Percentiles rank a stretch among this genome's conserved stretches.
Conservation (phyloP, 768 basidiomycete species). For the Serpula lacrymans region DNA sequence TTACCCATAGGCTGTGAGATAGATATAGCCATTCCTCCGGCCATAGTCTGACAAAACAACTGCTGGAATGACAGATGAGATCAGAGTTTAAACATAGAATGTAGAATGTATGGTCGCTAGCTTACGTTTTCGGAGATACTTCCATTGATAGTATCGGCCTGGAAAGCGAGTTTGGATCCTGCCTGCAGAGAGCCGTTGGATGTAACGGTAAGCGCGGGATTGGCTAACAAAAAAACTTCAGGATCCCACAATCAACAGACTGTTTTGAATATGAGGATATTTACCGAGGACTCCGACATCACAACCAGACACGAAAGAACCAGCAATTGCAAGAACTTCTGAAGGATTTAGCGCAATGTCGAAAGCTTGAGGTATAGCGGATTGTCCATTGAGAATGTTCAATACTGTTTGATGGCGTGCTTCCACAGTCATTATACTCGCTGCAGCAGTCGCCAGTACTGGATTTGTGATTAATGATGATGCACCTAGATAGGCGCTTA, state of each 20-base stretch:
- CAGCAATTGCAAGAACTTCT: slow-evolving; percentile 70
- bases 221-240: slow-evolving; percentile 44
- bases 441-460: slow-evolving; percentile 59
- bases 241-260: background rate
- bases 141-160: slow-evolving; percentile 52
- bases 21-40: slow-evolving; percentile 55
- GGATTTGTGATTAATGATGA: slow-evolving; percentile 61
- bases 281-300: slow-evolving; percentile 54
- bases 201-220: slow-evolving; percentile 57
- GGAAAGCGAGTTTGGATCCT: slow-evolving; percentile 64
- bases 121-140: slow-evolving; percentile 41
- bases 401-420: slow-evolving; percentile 81
- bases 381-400: slow-evolving; percentile 59
- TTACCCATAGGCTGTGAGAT: slow-evolving; percentile 54
- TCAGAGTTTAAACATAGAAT: slow-evolving; percentile 4
- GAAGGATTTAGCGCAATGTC: slow-evolving; percentile 68
- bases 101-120: slow-evolving; percentile 4
- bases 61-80: slow-evolving; percentile 30
- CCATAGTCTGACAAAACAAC: slow-evolving; percentile 73
- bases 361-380: slow-evolving; percentile 64
- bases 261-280: slow-evolving; percentile 9
- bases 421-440: slow-evolving; percentile 73
- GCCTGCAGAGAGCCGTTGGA: slow-evolving; percentile 54
- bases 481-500: slow-evolving; percentile 73
- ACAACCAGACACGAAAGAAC: slow-evolving; percentile 67